Evolutionary conservation across 805 yeast species (phyloP).

Genomic region (Ascoidea tarda): DNA sequence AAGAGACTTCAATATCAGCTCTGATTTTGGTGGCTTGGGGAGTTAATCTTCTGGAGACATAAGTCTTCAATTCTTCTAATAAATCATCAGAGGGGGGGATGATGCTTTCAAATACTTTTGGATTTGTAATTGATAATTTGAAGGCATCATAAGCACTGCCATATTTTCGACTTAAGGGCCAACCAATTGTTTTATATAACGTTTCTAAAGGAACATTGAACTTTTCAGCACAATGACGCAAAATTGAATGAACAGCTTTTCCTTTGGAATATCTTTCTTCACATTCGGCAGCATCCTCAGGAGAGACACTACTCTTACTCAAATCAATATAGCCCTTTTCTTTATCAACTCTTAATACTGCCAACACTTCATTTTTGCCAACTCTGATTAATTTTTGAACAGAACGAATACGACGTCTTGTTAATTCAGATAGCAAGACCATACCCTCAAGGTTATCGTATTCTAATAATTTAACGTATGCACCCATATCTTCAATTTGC

Average conservation of each 20-base stretch:
- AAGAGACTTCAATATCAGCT: constrained; percentile 97
- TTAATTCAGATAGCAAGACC: constrained; percentile 89
- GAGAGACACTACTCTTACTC: constrained; percentile 94
- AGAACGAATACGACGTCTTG: constrained; percentile 97
- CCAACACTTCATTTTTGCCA: constrained; percentile 97
- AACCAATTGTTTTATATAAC: constrained; percentile 79
- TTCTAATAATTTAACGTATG: constrained; percentile 89
- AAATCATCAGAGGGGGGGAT: constrained; percentile 59
- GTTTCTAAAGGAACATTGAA: constrained; percentile 77
- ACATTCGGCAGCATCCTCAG: constrained; percentile 93
- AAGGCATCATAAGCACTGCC: constrained; percentile 98
- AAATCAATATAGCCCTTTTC: constrained; percentile 97
- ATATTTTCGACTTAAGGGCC: constrained; percentile 92
- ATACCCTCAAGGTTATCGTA: constrained; percentile 98
- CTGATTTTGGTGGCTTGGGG: constrained; percentile 97
- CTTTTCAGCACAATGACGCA: constrained; percentile 97
- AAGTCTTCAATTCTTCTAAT: constrained; percentile 70
- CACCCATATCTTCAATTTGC: constrained; percentile 99
- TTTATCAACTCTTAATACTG: constrained; percentile 93
- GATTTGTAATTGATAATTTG: constrained; percentile 88
- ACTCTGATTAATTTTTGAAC: constrained; percentile 96
- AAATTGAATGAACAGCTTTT: constrained; percentile 94
- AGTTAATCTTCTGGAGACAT: constrained; percentile 86
- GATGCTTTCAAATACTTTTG: constrained; percentile 68
- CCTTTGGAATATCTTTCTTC: constrained; percentile 96